Conservation (phyloP, 2,329 filamentous ascomycete species). For the Fusarium falciforme region DNA sequence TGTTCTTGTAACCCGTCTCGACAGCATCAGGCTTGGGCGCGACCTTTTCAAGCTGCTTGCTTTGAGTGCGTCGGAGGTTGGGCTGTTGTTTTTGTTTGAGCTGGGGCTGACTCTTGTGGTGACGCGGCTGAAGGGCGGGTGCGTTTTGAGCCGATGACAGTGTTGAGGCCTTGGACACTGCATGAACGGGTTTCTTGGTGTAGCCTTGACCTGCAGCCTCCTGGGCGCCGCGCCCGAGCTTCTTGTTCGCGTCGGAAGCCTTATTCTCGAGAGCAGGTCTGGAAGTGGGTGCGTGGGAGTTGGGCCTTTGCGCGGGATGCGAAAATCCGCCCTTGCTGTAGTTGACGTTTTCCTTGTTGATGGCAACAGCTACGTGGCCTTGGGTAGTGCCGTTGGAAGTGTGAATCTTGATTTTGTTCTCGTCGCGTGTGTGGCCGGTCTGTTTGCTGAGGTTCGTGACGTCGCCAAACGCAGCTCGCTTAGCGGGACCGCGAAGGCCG, state of each 20-base stretch:
- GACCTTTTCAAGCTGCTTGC: slow-evolving; percentile 52
- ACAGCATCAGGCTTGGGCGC: slow-evolving; percentile 27
- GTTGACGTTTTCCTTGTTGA: slow-evolving; percentile 59
- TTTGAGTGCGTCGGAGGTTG: slow-evolving; percentile 57
- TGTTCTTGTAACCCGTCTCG: slow-evolving; percentile 16
- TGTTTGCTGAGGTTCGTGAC: slow-evolving; percentile 75
- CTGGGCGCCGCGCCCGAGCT: slow-evolving; percentile 29
- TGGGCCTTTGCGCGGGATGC: slow-evolving; percentile 51
- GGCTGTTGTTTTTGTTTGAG: slow-evolving; percentile 58
- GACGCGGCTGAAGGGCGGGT: slow-evolving; percentile 54
- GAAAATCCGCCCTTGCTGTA: slow-evolving; percentile 51
- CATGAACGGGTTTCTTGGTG: slow-evolving; percentile 33
- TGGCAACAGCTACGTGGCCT: slow-evolving; percentile 37
- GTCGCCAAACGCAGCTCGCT: slow-evolving; percentile 84
- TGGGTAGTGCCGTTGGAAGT: slow-evolving; percentile 41
- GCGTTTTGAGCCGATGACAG: slow-evolving; percentile 33
- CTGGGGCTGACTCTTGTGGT: slow-evolving; percentile 66
- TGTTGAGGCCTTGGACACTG: slow-evolving; percentile 28
- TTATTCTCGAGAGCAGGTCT: slow-evolving; percentile 40
- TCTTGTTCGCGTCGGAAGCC: slow-evolving; percentile 41
- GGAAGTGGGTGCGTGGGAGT: slow-evolving; percentile 35
- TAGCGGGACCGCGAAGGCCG: slow-evolving; percentile 63
- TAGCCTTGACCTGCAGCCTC: slow-evolving; percentile 23
- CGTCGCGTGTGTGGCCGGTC: slow-evolving; percentile 44
- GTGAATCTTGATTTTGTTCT: slow-evolving; percentile 52